These are phyloP conservation scores for Musa schizocarpa DNA, from an alignment of 176 grass and related monocot species.

Conservation along the genomic window DNA sequence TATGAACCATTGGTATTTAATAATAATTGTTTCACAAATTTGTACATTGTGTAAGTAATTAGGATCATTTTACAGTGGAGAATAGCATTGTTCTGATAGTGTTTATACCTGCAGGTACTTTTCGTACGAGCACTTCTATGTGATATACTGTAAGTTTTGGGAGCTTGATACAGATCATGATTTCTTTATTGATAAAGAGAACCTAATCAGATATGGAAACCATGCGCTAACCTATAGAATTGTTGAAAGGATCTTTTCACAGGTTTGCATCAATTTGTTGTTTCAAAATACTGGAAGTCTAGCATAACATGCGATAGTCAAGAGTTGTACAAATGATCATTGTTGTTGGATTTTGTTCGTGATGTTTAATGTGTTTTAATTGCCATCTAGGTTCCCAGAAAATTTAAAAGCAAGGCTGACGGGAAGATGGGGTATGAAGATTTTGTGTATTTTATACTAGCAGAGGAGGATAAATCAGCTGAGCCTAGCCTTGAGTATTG, in stretches of 20 bases:
- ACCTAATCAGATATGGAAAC: constrained; percentile 97
- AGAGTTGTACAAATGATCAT: neutral
- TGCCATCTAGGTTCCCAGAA: constrained; percentile 62
- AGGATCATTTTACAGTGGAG: neutral
- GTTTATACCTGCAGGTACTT: constrained; percentile 61
- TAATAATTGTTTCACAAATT: too few species aligned
- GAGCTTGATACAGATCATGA: constrained; percentile 98
- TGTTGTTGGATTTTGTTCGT: neutral
- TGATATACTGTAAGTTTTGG: constrained; percentile 99
- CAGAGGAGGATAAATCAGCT: constrained; percentile 95
- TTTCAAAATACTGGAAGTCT: neutral
- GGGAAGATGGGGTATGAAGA: constrained; percentile 99
- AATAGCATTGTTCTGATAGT: neutral
- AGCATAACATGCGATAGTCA: too few species aligned
- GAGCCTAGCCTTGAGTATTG: constrained; percentile 99
- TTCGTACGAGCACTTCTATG: constrained; percentile 99
- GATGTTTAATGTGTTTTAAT: constrained; percentile 17
- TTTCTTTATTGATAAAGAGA: constrained; percentile 99
- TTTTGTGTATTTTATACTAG: constrained; percentile 98
- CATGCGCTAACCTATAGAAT: constrained; percentile 98
- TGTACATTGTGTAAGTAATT: too few species aligned
- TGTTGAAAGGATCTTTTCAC: constrained; percentile 93
- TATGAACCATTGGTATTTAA: too few species aligned
- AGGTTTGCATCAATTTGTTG: constrained; percentile 28
- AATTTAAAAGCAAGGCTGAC: constrained; percentile 87